phyloP scores from a whole-genome alignment of 78 protist species.

The Dictyostelium capitatum region DNA sequence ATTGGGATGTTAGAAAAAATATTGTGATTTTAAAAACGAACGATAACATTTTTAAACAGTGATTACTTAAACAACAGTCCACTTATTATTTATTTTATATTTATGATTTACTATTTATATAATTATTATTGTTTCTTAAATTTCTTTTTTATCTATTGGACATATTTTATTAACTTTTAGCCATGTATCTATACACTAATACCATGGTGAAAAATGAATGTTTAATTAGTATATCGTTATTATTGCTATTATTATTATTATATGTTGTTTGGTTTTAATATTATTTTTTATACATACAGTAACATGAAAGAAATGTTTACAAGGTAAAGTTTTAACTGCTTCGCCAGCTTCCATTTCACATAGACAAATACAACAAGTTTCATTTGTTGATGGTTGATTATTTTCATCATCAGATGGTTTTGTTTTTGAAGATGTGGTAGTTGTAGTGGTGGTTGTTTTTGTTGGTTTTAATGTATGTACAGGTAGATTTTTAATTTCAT shows the following conservation, averaged over 20 bases:
- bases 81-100: neutral
- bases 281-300: neutral
- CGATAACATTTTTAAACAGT: too few species aligned
- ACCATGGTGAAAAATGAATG: neutral
- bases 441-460: neutral
- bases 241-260: neutral
- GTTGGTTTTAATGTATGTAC: neutral
- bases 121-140: neutral
- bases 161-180: constrained; percentile 15
- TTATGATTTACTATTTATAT: neutral
- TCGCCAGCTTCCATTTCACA: constrained; percentile 41
- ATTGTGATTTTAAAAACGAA: too few species aligned
- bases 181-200: constrained; percentile 53
- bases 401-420: neutral
- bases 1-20: too few species aligned
- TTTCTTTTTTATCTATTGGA: constrained; percentile 24
- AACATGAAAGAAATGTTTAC: constrained; percentile 37
- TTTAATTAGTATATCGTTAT: too few species aligned
- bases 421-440: neutral
- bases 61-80: too few species aligned
- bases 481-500: constrained; percentile 28
- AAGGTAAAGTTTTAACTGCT: constrained; percentile 18
- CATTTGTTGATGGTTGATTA: neutral
- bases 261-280: too few species aligned
- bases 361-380: constrained; percentile 37